phyloP scores from a whole-genome alignment of 192 early-diverging fungal genomes.

The Coemansia sp. region DNA sequence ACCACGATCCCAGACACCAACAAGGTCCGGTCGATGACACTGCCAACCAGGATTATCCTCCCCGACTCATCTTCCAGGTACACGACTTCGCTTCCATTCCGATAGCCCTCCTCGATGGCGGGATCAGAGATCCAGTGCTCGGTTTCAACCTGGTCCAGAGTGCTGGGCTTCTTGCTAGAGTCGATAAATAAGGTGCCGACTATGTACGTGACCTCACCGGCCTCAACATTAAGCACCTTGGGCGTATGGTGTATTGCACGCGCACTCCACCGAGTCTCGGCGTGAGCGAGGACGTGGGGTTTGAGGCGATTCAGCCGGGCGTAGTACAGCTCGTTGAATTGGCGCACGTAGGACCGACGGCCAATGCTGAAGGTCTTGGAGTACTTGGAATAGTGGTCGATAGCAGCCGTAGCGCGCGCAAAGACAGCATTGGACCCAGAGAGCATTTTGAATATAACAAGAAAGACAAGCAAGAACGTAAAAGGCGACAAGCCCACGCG shows the following conservation, averaged over 20 bases:
- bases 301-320: slow-evolving; percentile 66
- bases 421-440: too few relatives aligned
- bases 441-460: slow-evolving; percentile 2
- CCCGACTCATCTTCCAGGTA: slow-evolving; percentile 93
- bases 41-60: slow-evolving; percentile 71
- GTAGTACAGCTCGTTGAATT: slow-evolving; percentile 88
- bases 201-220: slow-evolving; percentile 63
- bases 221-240: slow-evolving; percentile 72
- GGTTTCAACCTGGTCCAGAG: slow-evolving; percentile 80
- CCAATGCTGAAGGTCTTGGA: slow-evolving; percentile 25
- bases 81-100: slow-evolving; percentile 58
- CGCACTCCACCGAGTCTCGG: slow-evolving; percentile 34
- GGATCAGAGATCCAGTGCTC: slow-evolving; percentile 72
- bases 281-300: slow-evolving; percentile 57
- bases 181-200: slow-evolving; percentile 90
- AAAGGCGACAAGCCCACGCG: too few relatives aligned
- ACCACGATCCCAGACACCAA: slow-evolving; percentile 81
- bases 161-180: slow-evolving; percentile 83
- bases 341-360: slow-evolving; percentile 67
- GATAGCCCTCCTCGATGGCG: slow-evolving; percentile 65
- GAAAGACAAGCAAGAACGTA: background rate
- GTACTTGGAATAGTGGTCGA: background rate
- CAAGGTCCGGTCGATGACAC: slow-evolving; percentile 46
- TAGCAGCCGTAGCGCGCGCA: background rate
- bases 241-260: slow-evolving; percentile 46